Evolutionary conservation across 352 stramenopile genomes (phyloP).

Genomic region (Pythium guiyangense): DNA sequence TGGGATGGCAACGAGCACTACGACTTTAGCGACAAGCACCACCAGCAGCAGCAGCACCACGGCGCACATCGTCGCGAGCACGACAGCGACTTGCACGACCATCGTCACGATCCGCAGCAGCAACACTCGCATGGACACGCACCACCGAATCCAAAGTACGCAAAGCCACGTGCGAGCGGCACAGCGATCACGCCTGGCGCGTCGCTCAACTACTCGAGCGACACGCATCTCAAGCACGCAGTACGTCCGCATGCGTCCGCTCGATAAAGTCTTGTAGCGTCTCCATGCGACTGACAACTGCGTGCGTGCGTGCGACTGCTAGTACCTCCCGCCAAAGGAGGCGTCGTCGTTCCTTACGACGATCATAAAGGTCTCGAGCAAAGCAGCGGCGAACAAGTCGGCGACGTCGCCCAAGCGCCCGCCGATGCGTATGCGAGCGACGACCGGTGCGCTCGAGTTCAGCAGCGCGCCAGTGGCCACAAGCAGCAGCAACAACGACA

Average conservation of each 20-base stretch:
- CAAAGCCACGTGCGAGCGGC: conserved; percentile 9
- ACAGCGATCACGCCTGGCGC: conserved; percentile 8
- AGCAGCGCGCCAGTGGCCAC: conserved; percentile 8
- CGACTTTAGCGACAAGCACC: conserved; percentile 5
- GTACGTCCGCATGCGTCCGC: conserved; percentile 3
- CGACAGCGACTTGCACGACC: background rate
- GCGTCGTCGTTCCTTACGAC: background rate
- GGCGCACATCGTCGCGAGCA: background rate
- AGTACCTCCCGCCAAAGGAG: conserved; percentile 4
- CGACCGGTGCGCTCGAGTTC: conserved; percentile 5
- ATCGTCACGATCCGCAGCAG: background rate
- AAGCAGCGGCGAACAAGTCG: background rate
- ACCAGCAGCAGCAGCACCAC: background rate
- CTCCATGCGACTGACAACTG: background rate
- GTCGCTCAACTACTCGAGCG: conserved; percentile 5
- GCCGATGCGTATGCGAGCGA: conserved; percentile 2
- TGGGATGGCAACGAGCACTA: background rate
- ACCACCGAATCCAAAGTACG: conserved; percentile 1
- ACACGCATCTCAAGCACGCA: conserved; percentile 6
- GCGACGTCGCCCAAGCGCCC: background rate
- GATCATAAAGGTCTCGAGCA: background rate
- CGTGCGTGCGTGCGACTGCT: background rate
- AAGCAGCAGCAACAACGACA: background rate
- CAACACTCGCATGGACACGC: background rate
- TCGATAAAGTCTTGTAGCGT: too few species aligned